Evolutionary conservation across 768 basidiomycete species (phyloP).

Genomic region (Leccinum uliginosum): DNA sequence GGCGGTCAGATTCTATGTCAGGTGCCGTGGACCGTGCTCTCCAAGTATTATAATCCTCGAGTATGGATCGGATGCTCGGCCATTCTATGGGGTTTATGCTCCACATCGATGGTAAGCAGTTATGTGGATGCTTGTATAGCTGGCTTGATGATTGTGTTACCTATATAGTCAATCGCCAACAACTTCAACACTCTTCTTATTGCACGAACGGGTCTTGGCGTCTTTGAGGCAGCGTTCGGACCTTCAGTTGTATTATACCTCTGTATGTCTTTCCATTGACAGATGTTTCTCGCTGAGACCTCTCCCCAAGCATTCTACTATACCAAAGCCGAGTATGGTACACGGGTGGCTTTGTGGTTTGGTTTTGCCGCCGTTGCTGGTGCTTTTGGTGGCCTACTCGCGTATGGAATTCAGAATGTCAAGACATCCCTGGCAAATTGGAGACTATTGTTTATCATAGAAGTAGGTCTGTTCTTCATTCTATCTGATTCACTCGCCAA

Average conservation of each 20-base stretch:
- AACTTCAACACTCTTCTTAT: conserved; percentile 27
- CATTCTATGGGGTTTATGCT: conserved; percentile 69
- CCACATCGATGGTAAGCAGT: conserved; percentile 58
- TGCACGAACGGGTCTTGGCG: conserved; percentile 29
- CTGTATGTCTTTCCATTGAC: conserved; percentile 11
- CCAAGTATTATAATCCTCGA: conserved; percentile 67
- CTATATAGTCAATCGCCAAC: conserved; percentile 22
- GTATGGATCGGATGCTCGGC: conserved; percentile 67
- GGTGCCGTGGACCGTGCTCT: conserved; percentile 61
- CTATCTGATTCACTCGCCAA: background rate
- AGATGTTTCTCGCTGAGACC: conserved; percentile 14
- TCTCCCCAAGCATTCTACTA: conserved; percentile 42
- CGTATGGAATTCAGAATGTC: conserved; percentile 45
- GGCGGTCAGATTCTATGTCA: conserved; percentile 63
- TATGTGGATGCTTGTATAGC: background rate
- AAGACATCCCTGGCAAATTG: conserved; percentile 37
- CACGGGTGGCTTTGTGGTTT: conserved; percentile 49
- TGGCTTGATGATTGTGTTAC: background rate
- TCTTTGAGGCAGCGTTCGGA: conserved; percentile 34
- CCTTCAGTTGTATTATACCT: conserved; percentile 31
- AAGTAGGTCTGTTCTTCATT: conserved; percentile 7
- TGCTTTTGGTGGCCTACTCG: conserved; percentile 54
- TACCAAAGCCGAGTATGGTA: conserved; percentile 44
- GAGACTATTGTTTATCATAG: conserved; percentile 33
- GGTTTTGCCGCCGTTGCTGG: conserved; percentile 54